phyloP scores from a whole-genome alignment of 371 early-diverging fungal species.

The Mucor saturninus region DNA sequence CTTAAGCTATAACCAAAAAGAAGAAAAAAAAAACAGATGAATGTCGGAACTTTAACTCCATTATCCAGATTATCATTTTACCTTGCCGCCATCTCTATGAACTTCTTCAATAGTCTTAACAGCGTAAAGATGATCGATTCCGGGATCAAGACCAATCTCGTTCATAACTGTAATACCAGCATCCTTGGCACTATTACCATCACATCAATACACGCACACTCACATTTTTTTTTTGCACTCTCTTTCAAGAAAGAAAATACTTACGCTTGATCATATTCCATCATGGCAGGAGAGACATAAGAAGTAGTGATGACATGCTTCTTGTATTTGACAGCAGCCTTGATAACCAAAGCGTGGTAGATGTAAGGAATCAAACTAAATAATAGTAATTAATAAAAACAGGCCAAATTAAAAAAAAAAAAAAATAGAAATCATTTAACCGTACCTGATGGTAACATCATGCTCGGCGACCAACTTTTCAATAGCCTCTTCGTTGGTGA shows the following conservation, averaged over 20 bases:
- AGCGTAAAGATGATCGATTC: conserved; percentile 93
- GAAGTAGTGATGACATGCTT: conserved; percentile 91
- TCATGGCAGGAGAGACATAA: conserved; percentile 91
- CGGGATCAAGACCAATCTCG: conserved; percentile 95
- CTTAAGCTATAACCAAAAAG: conserved; percentile 47
- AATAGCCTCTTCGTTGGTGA: conserved; percentile 77
- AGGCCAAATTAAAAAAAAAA: background rate
- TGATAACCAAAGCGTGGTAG: conserved; percentile 84
- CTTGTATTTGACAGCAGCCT: conserved; percentile 80
- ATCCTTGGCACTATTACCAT: conserved; percentile 66
- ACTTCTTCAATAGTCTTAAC: conserved; percentile 87
- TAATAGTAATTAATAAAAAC: conserved; percentile 3
- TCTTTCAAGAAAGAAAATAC: conserved; percentile 13
- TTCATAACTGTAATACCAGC: conserved; percentile 87
- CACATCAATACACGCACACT: background rate
- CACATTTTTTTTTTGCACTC: background rate
- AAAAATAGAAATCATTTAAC: background rate
- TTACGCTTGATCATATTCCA: conserved; percentile 79
- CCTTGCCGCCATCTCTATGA: conserved; percentile 87
- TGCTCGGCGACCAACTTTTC: conserved; percentile 88
- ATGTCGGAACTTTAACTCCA: background rate
- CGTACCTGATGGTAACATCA: conserved; percentile 76
- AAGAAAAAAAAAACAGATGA: background rate
- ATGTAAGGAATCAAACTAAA: conserved; percentile 85
- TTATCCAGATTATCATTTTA: conserved; percentile 27